A percentile compares a stretch with the other conserved stretches of the same genome.
Evolutionary conservation across 108 stramenopile species (phyloP).

Genomic region (Cyclotella baltica): DNA sequence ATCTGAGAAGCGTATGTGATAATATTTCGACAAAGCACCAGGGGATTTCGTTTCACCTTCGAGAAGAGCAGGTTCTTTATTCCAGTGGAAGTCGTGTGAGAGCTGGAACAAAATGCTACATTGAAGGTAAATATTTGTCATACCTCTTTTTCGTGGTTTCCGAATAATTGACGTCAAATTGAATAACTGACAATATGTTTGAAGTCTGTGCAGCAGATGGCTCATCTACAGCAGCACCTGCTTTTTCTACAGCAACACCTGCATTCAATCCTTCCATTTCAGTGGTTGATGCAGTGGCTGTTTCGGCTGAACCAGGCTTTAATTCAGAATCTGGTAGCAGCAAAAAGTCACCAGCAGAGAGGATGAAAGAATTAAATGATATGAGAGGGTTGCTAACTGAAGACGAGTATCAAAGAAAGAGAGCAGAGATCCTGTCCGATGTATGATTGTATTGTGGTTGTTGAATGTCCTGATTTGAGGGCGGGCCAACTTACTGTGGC

Average conservation of each 20-base stretch:
- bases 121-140: background rate
- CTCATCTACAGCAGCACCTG: background rate
- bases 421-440: conserved; percentile 21
- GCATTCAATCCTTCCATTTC: conserved; percentile 1
- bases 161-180: background rate
- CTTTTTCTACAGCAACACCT: background rate
- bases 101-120: background rate
- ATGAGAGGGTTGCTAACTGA: conserved; percentile 20
- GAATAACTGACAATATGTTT: background rate
- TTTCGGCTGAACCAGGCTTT: background rate
- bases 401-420: conserved; percentile 23
- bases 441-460: too few relatives aligned
- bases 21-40: conserved; percentile 7
- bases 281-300: too few relatives aligned
- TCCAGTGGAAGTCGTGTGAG: background rate
- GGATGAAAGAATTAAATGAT: conserved; percentile 4
- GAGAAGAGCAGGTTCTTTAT: background rate
- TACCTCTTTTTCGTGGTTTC: background rate
- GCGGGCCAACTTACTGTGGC: too few relatives aligned
- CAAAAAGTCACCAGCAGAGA: background rate
- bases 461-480: too few relatives aligned
- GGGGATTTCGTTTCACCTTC: conserved; percentile 7
- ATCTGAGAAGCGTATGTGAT: conserved; percentile 4
- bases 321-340: background rate
- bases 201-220: background rate